These are phyloP conservation scores for Bretziella fagacearum DNA, from an alignment of 2,329 filamentous ascomycete genomes.

Conservation along the genomic window DNA sequence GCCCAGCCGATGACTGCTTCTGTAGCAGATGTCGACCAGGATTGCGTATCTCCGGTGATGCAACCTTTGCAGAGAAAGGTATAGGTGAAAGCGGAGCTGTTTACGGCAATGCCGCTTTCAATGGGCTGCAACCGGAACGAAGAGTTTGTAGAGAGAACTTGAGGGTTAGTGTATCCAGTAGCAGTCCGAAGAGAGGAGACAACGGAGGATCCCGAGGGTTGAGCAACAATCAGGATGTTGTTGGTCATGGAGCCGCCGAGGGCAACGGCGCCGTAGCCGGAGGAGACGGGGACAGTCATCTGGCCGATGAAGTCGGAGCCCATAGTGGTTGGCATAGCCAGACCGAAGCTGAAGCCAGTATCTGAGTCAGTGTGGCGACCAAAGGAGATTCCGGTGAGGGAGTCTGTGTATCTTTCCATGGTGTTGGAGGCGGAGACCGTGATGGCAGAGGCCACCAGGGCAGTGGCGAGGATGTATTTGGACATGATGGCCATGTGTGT, in stretches of 20 bases:
- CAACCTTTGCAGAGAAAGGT: conserved; percentile 36
- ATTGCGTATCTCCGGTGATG: conserved; percentile 20
- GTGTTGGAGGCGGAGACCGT: conserved; percentile 4
- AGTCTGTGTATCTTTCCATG: conserved; percentile 24
- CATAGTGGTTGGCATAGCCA: conserved; percentile 32
- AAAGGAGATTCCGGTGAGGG: conserved; percentile 30
- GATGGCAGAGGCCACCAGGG: conserved; percentile 8
- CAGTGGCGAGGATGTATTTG: conserved; percentile 6
- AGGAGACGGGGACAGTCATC: conserved; percentile 27
- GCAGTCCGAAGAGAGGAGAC: conserved; percentile 20
- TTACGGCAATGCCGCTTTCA: conserved; percentile 33
- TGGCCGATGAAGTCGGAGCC: conserved; percentile 37
- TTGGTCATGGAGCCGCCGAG: conserved; percentile 30
- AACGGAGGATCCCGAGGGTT: conserved; percentile 30
- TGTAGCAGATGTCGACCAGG: conserved; percentile 19
- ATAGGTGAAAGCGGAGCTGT: conserved; percentile 34
- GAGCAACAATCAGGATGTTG: conserved; percentile 32
- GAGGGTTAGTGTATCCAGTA: conserved; percentile 30
- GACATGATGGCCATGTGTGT: conserved; percentile 9
- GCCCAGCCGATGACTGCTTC: conserved; percentile 25
- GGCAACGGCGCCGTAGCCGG: conserved; percentile 32
- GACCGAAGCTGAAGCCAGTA: conserved; percentile 30
- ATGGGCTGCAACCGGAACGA: conserved; percentile 27
- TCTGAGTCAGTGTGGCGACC: conserved; percentile 20
- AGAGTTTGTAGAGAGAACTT: conserved; percentile 26